Evolutionary conservation across 2,329 filamentous ascomycete species (phyloP).

Genomic region (Fusarium compactum): DNA sequence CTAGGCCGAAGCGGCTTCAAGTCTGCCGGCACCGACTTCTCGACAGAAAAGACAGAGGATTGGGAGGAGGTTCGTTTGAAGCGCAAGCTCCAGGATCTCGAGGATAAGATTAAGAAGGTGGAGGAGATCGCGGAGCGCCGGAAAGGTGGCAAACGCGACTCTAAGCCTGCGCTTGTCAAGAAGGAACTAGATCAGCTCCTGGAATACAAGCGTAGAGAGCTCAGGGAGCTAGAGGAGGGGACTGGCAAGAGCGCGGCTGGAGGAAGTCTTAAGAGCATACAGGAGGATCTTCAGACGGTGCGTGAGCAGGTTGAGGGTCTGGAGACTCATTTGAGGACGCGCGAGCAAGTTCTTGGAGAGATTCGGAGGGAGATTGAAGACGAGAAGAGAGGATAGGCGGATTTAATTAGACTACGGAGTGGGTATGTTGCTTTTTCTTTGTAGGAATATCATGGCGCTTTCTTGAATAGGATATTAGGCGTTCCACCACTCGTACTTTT

Average conservation of each 20-base stretch:
- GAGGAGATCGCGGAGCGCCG: constrained; percentile 78
- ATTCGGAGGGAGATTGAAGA: constrained; percentile 86
- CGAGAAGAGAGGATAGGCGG: constrained; percentile 73
- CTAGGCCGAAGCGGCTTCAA: constrained; percentile 87
- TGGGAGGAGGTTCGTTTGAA: constrained; percentile 98
- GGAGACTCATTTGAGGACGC: constrained; percentile 81
- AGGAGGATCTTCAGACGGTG: constrained; percentile 90
- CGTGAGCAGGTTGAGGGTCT: constrained; percentile 93
- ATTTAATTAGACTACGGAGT: constrained; percentile 22
- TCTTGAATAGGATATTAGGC: constrained; percentile 45
- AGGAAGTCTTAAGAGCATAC: constrained; percentile 78
- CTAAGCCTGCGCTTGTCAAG: constrained; percentile 91
- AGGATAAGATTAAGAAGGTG: constrained; percentile 86
- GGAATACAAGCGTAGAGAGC: constrained; percentile 89
- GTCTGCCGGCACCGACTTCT: constrained; percentile 90
- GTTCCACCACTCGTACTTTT: constrained; percentile 31
- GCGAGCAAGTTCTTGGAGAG: constrained; percentile 81
- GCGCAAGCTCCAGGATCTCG: constrained; percentile 89
- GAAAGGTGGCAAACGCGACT: constrained; percentile 74
- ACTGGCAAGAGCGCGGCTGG: constrained; percentile 76
- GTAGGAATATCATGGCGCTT: constrained; percentile 47
- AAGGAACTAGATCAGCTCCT: constrained; percentile 92
- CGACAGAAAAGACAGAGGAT: constrained; percentile 85
- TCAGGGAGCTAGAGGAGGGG: constrained; percentile 80
- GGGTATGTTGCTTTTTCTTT: constrained; percentile 38